Evolutionary conservation across 495 filamentous ascomycete species (phyloP), one percentile per base, ranked within the genome.

Genomic region (Annulohypoxylon stygium): DNA sequence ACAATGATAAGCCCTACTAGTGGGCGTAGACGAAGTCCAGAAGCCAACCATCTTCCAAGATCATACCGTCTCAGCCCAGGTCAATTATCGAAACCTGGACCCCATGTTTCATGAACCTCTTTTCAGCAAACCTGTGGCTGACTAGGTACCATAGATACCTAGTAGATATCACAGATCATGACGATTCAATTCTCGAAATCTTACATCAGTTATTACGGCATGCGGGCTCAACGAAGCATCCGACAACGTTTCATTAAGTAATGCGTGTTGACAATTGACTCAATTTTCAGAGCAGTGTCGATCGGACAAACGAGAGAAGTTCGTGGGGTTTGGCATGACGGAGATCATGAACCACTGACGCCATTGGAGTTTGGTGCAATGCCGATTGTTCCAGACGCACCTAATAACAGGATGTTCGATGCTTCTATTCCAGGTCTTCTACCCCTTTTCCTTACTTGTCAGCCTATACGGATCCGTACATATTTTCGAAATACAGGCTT

Each of bases 41-140:
- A 47, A 37, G 18, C 47, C 37, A 67, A 60, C 33, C 26, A 26
- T 37, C 26, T 59, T 41, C 16, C 4, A 59, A 59, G 55, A 59
- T 41, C 11, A 3, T 60, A 43, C 34, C 53, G 62, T 51, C 51
- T 25, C 20, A 62, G 65, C 20, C 36, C 48, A 37, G 65, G 37
- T 20, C 60, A 61, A 53, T 36, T 59, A 55, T 61, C 30, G 33
- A 53, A 60, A 45, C 59, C 23, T 36, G 34, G 65, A 65, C 70
- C 65, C 70, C 70, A 73, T 65, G 70, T 73, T 73, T 73, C 70
- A 73, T 68, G 9, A 61, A 55, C 25, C 61, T 61, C 47, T 61
- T 73, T 73, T 73, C 54, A 34, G 65, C 34, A 65, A 59, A 7
- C 59, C 8, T 43, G 16, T 41, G 23, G 70, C 65, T 59, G 25